These are phyloP conservation scores for Tolypocladium ovalisporum DNA, from an alignment of 2,329 filamentous ascomycete genomes.

Conservation along the genomic window DNA sequence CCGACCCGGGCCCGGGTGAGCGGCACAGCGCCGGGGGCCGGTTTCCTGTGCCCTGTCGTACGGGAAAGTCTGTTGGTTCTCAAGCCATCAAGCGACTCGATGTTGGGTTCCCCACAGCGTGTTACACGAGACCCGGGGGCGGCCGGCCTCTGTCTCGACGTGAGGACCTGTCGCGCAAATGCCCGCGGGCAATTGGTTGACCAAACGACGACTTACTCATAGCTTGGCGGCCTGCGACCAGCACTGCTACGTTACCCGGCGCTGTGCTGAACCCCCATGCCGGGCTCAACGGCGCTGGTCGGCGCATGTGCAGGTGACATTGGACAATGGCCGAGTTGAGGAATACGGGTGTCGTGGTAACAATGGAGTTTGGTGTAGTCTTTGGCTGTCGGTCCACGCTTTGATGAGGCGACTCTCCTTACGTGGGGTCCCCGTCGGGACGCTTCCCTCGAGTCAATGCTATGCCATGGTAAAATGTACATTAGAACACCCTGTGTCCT, in stretches of 20 bases:
- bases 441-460: background rate
- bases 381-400: background rate
- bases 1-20: background rate
- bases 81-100: background rate
- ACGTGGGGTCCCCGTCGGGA: background rate
- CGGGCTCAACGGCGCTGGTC: background rate
- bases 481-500: background rate
- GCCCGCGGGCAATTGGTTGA: background rate
- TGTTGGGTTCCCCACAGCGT: background rate
- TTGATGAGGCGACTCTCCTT: too few species aligned
- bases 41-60: background rate
- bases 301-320: background rate
- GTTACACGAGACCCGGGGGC: background rate
- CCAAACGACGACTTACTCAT: background rate
- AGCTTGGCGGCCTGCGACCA: background rate
- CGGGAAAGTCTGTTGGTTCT: background rate
- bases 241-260: background rate
- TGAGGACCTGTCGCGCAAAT: background rate
- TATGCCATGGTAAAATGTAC: background rate
- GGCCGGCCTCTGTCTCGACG: background rate
- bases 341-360: background rate
- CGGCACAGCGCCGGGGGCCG: background rate
- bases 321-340: background rate
- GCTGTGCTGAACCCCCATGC: background rate
- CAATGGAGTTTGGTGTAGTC: background rate